A percentile compares a stretch with the other conserved stretches of the same genome.
phyloP scores from a whole-genome alignment of 1,139 yeast genomes.

The Suhomyces bolitotheri region DNA sequence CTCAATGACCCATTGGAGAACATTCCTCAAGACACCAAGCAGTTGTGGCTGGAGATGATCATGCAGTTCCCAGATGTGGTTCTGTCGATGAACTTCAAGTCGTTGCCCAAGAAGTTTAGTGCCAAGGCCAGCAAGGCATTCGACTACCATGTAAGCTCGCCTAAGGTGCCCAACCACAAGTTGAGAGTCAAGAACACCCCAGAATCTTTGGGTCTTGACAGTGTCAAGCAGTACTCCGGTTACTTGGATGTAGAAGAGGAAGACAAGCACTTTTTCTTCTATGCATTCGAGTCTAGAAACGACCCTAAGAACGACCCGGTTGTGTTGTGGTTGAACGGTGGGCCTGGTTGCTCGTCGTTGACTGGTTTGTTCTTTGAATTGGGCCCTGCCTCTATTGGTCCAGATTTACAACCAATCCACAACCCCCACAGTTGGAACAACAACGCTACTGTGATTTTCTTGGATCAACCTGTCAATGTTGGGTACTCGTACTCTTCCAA shows the following conservation, averaged over 20 bases:
- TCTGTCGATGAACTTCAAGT: slow-evolving; percentile 46
- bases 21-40: slow-evolving; percentile 49
- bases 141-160: slow-evolving; percentile 55
- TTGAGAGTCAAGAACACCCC: slow-evolving; percentile 59
- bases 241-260: slow-evolving; percentile 70
- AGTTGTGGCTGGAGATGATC: slow-evolving; percentile 63
- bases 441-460: slow-evolving; percentile 86
- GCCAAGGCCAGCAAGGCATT: slow-evolving; percentile 34
- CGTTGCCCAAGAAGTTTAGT: slow-evolving; percentile 49
- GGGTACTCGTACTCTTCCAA: slow-evolving; percentile 80
- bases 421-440: slow-evolving; percentile 87
- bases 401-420: slow-evolving; percentile 64
- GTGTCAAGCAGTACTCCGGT: slow-evolving; percentile 81
- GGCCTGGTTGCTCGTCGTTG: slow-evolving; percentile 88
- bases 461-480: slow-evolving; percentile 94
- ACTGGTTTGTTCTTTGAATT: slow-evolving; percentile 91
- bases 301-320: slow-evolving; percentile 86
- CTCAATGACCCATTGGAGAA: slow-evolving; percentile 50
- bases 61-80: slow-evolving; percentile 56
- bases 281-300: slow-evolving; percentile 89
- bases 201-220: slow-evolving; percentile 67
- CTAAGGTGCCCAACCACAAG: slow-evolving; percentile 52
- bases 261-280: slow-evolving; percentile 77
- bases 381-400: slow-evolving; percentile 78
- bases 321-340: slow-evolving; percentile 87